Base-by-base conservation (phyloP, 441 rosid genomes). In the Gossypium gossypioides region DNA sequence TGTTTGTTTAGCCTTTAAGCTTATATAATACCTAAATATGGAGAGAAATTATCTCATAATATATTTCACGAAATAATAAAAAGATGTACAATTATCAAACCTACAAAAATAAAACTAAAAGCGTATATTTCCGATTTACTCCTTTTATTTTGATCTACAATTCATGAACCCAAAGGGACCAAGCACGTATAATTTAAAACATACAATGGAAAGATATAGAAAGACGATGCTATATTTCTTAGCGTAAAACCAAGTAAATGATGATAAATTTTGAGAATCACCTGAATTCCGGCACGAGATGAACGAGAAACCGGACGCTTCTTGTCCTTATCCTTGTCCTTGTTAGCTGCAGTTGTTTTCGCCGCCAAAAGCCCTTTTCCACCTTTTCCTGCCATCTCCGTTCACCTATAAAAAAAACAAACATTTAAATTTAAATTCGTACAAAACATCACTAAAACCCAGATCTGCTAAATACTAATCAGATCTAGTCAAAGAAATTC, bases 251-350 rank as follows among this genome's bases (percentile, higher is more conserved):
- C 19, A 50, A 67, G 21, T 15, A 67, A 7, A n/a, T 10, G 42
- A 34, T 16, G 0, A 2, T 3, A 3, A 1, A 46, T 46, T 5
- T 0, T 7, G 25, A 37, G 1, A 13, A 6, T 6, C 66, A 93
- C 97, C 91, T 89, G 97, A 62, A 93, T 88, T 13, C 98, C 98
- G 7, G 98, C 98, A 67, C 98, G 98, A 69, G 98, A 91, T 29
- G 98, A 93, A 37, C 98, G 86, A 73, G 98, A 91, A 51, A 81
- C 79, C 0, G 97, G 92, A 50, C 84, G 83, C 84, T 89, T 93
- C 94, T 93, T 93, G 72, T 88, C 88, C 75, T 86, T 87, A 42
- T 87, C 92, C 67, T 87, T 84, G 52, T 84, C 91, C 83, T 88
- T 89, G 86, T 81, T 90, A 8, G 84, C 84, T 7, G 96, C 92